Percentiles rank a stretch among this genome's conserved stretches.
These are phyloP conservation scores for Spathaspora gorwiae DNA, from an alignment of 805 yeast species.

Conservation along the genomic window DNA sequence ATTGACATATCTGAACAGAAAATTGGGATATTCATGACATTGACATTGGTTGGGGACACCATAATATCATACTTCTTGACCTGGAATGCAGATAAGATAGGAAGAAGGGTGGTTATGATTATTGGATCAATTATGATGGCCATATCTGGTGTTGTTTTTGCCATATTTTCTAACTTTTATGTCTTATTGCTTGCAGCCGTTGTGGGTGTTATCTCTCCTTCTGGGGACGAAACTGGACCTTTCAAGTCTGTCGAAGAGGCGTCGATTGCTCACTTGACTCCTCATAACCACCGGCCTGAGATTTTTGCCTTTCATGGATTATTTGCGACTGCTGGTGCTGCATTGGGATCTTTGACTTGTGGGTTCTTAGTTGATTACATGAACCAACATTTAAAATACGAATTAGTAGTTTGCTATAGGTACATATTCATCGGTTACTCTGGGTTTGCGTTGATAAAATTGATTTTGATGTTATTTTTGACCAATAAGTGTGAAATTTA, in stretches of 20 bases:
- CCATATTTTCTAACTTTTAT: constrained; percentile 48
- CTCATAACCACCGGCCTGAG: constrained; percentile 59
- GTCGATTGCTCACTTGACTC: constrained; percentile 73
- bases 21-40: constrained; percentile 78
- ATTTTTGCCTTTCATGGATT: constrained; percentile 72
- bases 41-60: constrained; percentile 78
- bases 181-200: constrained; percentile 67
- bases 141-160: constrained; percentile 60
- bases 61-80: constrained; percentile 64
- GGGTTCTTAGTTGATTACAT: constrained; percentile 56
- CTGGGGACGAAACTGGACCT: constrained; percentile 90
- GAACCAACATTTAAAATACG: constrained; percentile 25
- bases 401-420: constrained; percentile 46
- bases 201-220: constrained; percentile 81
- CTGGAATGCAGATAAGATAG: constrained; percentile 70
- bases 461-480: constrained; percentile 46
- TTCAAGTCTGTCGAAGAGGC: constrained; percentile 84
- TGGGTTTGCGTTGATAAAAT: constrained; percentile 48
- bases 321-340: constrained; percentile 66
- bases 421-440: constrained; percentile 55
- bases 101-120: constrained; percentile 61
- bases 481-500: constrained; percentile 50
- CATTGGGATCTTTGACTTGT: constrained; percentile 62
- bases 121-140: constrained; percentile 67
- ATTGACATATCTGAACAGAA: constrained; percentile 50